phyloP scores from a whole-genome alignment of 495 filamentous ascomycete species.

The Podospora appendiculata region DNA sequence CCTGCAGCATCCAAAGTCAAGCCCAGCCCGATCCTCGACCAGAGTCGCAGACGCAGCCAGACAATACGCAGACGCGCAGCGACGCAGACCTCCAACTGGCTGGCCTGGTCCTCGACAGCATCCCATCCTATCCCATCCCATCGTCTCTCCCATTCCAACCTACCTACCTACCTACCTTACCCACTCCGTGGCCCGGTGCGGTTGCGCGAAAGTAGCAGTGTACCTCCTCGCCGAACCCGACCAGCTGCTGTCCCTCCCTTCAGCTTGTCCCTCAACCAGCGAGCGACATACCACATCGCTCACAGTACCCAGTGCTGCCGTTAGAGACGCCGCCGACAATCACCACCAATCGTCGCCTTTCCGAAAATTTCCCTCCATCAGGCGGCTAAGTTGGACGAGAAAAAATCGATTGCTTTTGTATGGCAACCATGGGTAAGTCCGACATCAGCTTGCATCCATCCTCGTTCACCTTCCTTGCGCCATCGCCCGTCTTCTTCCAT shows the following conservation, averaged over 20 bases:
- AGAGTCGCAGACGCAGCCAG: background rate
- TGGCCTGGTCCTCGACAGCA: slow-evolving; percentile 9
- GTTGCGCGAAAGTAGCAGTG: slow-evolving; percentile 18
- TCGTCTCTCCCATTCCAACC: background rate
- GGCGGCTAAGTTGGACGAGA: slow-evolving; percentile 34
- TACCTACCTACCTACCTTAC: slow-evolving; percentile 2
- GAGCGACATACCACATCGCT: slow-evolving; percentile 5
- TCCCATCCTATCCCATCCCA: slow-evolving; percentile 4
- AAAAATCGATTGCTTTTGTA: slow-evolving; percentile 19
- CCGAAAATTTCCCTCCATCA: slow-evolving; percentile 25
- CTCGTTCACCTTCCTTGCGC: slow-evolving; percentile 4
- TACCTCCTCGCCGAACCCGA: slow-evolving; percentile 8
- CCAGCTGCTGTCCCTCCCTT: slow-evolving; percentile 13
- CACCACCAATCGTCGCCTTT: slow-evolving; percentile 25
- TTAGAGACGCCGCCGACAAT: slow-evolving; percentile 16
- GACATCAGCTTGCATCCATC: slow-evolving; percentile 14
- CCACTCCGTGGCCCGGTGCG: slow-evolving; percentile 17
- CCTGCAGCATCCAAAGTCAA: slow-evolving; percentile 20
- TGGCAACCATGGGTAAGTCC: slow-evolving; percentile 38
- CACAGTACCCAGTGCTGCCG: slow-evolving; percentile 10
- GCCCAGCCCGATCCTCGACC: slow-evolving; percentile 5
- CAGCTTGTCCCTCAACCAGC: slow-evolving; percentile 4
- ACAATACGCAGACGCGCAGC: no score
- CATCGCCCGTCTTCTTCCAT: background rate
- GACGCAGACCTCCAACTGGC: slow-evolving; percentile 10